Conservation (phyloP, 306 rosid species). For the Castanopsis chinensis region DNA sequence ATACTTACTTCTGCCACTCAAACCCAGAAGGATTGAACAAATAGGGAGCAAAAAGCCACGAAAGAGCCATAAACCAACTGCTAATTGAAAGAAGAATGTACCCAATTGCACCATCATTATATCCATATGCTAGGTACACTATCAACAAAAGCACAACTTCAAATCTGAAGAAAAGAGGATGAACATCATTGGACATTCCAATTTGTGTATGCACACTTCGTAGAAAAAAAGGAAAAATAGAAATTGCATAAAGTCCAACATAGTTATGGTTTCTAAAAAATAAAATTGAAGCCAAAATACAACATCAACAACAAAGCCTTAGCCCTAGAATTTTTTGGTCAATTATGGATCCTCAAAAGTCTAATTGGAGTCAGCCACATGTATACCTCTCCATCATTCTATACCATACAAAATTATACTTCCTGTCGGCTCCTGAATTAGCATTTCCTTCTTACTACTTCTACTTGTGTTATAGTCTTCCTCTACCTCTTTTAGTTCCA, state of each 20-base stretch:
- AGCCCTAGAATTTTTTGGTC: too few relatives aligned
- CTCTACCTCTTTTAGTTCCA: too few relatives aligned
- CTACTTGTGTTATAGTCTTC: too few relatives aligned
- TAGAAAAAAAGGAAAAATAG: neutral
- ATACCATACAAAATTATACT: too few relatives aligned
- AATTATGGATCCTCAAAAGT: too few relatives aligned
- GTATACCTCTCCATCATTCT: too few relatives aligned
- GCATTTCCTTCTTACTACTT: too few relatives aligned
- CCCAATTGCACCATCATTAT: slow-evolving; percentile 54
- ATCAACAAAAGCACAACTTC: slow-evolving; percentile 84
- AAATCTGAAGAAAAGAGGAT: slow-evolving; percentile 53
- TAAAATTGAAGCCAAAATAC: neutral
- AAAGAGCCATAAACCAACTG: slow-evolving; percentile 98
- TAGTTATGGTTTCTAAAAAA: neutral
- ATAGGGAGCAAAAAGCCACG: slow-evolving; percentile 98
- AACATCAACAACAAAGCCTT: too few relatives aligned
- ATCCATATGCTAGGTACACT: slow-evolving; percentile 84
- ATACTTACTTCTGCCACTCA: slow-evolving; percentile 97
- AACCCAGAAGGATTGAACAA: slow-evolving; percentile 95
- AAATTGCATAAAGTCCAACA: neutral
- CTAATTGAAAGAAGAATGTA: slow-evolving; percentile 81
- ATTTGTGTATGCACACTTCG: neutral
- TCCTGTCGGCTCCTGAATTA: too few relatives aligned
- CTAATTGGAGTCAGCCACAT: too few relatives aligned
- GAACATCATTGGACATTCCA: slow-evolving; percentile 10